Evolutionary conservation across 768 basidiomycete genomes (phyloP), one percentile per base, ranked within the genome.

Genomic region (Mycena crocata): DNA sequence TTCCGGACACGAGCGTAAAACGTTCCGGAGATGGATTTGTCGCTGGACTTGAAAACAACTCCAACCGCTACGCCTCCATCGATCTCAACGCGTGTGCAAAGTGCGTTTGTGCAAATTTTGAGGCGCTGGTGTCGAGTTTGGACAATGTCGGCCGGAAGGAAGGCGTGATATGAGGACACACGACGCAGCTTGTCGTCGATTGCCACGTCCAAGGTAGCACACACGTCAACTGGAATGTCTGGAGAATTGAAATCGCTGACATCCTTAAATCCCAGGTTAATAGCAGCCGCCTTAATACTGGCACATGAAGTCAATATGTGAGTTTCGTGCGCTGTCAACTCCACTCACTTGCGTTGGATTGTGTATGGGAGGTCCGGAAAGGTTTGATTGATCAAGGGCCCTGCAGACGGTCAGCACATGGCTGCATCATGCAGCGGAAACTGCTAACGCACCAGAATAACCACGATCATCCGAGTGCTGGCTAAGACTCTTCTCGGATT

Each of bases 1-100:
- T 81, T 84, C 66, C 73, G 70, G 0, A 83, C 85, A 23, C 65
- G 79, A 0, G 75, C 84, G 5, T 74, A 75, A 64, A 80, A 86
- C 14, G 35, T 23, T 14, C 52, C 28, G 1, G 45, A 5, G 1
- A 49, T 44, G 7, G 57, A 49, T 49, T 56, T 23, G 48, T 57
- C 58, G 24, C 28, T 44, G 1, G 67, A 39, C 39, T 68, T 58
- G 28, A 68, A 68, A 17, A 57, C 52, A 0, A 64, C 67, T 1
- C 67, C 62, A 15, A 61, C 58, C 15, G 67, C 68, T 15, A 66
- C 68, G 1, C 42, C 40, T 5, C 17, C 60, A 0, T 61, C 59
- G 35, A 70, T 15, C 19, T 55, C 51, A n/a, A 70, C 40, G 19
- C 44, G 37, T 0, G 59, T 63, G 1, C 46, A 67, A 14, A 72